Conservation (phyloP, 257 asterid species). For the Lithospermum erythrorhizon region DNA sequence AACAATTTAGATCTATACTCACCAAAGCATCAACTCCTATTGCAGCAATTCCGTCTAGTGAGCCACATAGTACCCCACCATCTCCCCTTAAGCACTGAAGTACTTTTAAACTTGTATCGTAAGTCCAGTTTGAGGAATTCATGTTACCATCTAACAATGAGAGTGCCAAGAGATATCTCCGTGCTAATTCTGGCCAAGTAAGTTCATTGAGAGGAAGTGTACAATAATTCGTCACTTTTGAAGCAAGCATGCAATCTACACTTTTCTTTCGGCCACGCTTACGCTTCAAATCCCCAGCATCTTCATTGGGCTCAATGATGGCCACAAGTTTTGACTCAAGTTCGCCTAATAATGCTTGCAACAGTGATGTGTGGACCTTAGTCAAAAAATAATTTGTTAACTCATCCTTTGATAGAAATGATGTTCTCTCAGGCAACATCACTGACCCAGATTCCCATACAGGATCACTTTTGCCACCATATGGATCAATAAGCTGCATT, state of each 20-base stretch:
- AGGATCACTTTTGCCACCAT: constrained; percentile 36
- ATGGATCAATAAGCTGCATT: constrained; percentile 60
- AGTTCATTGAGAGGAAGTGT: constrained; percentile 72
- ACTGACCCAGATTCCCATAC: constrained; percentile 18
- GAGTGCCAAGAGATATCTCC: constrained; percentile 68
- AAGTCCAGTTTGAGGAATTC: constrained; percentile 62
- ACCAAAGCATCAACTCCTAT: constrained; percentile 89
- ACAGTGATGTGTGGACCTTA: constrained; percentile 43
- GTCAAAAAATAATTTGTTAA: constrained; percentile 46
- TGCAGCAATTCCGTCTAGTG: constrained; percentile 71
- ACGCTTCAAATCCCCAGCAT: constrained; percentile 58
- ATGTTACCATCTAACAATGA: constrained; percentile 69
- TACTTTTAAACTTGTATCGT: constrained; percentile 72
- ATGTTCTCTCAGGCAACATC: constrained; percentile 21
- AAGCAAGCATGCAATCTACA: constrained; percentile 41
- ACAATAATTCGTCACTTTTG: constrained; percentile 48
- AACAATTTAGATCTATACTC: constrained; percentile 14
- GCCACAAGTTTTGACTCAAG: constrained; percentile 65
- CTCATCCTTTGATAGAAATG: constrained; percentile 17
- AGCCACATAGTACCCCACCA: constrained; percentile 80
- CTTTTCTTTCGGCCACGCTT: constrained; percentile 75
- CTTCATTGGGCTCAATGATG: constrained; percentile 55
- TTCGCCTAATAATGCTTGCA: constrained; percentile 60
- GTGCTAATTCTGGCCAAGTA: constrained; percentile 93
- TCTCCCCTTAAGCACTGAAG: constrained; percentile 85